Base-by-base conservation (phyloP, 2,329 filamentous ascomycete species). In the Chlorencoelia australis region DNA sequence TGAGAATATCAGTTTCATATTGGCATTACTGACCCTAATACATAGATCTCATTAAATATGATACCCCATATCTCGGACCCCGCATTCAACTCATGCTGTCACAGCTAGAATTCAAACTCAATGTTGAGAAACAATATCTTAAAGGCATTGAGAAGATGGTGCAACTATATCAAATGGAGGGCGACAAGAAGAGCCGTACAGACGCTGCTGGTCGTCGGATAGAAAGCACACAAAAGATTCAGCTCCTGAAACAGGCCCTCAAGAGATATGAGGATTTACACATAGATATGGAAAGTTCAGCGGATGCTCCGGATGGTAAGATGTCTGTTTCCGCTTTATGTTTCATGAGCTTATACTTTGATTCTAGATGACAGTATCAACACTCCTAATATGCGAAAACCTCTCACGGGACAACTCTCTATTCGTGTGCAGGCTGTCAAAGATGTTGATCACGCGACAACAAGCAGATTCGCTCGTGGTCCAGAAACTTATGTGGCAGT, bases 101-200 rank as follows among this genome's bases (percentile, higher is more conserved):
- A 31, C 91, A 98, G 61, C 80, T 98, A 46, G 87, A 96, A 62
- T 98, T 98, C 68, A 98, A 98, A 66, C 73, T 98, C 43, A 94
- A 91, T 49, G 91, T 98, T 18, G 91, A 98, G 60, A 94, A 95
- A 59, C 91, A 98, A 63, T 98, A 98, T 63, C 87, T 96, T 48
- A 93, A 94, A 56, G 91, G 91, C 44, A 91, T 98, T 51, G 91
- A 98, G 63, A 98, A 98, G 67, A 96, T 98, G 91, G 85, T 95
- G 30, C 86, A 91, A 59, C 69, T 98, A 22, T 98, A 98, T 58
- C 80, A 91, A 57, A 91, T 96, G 73, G 91, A 96, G 60, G 89
- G 91, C 19, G 91, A 98, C 58, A 79, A 88, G 51, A 95, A 94
- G 68, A 96, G 89, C 65, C 85, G 82, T 59, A 79, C 83, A 40